phyloP scores from a whole-genome alignment of 345 rosid genomes.

The Populus tremula region DNA sequence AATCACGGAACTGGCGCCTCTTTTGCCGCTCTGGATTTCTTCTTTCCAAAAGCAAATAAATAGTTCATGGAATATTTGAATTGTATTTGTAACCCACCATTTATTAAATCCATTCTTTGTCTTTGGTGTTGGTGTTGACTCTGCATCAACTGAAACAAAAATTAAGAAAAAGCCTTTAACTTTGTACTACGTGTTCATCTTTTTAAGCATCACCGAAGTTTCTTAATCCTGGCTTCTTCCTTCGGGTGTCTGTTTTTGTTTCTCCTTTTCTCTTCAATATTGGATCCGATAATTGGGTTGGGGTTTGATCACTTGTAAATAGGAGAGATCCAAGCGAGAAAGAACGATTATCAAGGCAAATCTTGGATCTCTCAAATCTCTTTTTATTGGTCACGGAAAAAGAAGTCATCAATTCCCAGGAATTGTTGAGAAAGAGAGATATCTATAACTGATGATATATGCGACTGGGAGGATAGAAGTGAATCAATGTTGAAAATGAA shows the following conservation, averaged over 20 bases:
- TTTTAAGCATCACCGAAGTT: conserved; percentile 5
- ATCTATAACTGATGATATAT: neutral
- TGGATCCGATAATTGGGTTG: conserved; percentile 27
- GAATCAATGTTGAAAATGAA: neutral
- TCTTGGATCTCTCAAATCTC: conserved; percentile 19
- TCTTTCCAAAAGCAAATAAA: neutral
- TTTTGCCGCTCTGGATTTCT: conserved; percentile 8
- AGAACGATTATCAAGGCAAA: conserved; percentile 19
- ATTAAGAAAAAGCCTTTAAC: neutral
- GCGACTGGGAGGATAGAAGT: neutral
- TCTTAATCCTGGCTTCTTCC: neutral
- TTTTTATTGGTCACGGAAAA: neutral
- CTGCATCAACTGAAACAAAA: neutral
- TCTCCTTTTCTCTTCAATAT: neutral
- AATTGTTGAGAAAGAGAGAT: neutral
- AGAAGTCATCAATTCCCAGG: neutral
- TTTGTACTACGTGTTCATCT: conserved; percentile 21
- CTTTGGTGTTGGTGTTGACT: conserved; percentile 10
- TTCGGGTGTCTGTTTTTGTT: neutral
- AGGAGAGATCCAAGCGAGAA: conserved; percentile 23
- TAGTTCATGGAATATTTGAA: neutral
- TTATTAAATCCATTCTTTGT: neutral
- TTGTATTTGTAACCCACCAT: neutral
- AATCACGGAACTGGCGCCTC: conserved; percentile 37
- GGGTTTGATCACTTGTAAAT: conserved; percentile 17